phyloP scores from a whole-genome alignment of 2,329 filamentous ascomycete species.

The Cladosporium sp. region DNA sequence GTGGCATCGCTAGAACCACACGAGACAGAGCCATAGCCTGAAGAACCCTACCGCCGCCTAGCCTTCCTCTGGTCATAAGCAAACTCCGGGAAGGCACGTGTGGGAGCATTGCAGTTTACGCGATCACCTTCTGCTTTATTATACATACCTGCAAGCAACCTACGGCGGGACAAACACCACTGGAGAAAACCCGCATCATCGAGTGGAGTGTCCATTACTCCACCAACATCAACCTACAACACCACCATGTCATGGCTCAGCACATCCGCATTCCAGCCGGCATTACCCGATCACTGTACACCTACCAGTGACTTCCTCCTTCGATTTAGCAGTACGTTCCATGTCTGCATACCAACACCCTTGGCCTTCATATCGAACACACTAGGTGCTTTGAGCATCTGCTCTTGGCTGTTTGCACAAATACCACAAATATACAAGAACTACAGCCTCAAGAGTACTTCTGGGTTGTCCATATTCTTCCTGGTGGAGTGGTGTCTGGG shows the following conservation, averaged over 20 bases:
- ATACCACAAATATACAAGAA: constrained; percentile 71
- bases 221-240: neutral
- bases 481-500: constrained; percentile 66
- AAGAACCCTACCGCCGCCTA: neutral
- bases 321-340: constrained; percentile 58
- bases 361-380: constrained; percentile 62
- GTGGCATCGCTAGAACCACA: neutral
- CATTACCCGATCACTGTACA: constrained; percentile 59
- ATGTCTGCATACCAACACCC: constrained; percentile 64
- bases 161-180: neutral
- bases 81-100: constrained; percentile 6
- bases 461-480: constrained; percentile 65
- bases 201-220: neutral
- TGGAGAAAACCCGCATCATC: too few relatives aligned
- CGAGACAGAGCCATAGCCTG: neutral
- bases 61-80: constrained; percentile 4
- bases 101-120: neutral
- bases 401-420: constrained; percentile 69
- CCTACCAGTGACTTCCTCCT: constrained; percentile 60
- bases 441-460: constrained; percentile 62
- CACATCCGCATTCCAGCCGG: constrained; percentile 12
- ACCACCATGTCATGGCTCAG: constrained; percentile 13
- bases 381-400: constrained; percentile 62
- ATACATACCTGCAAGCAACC: neutral
- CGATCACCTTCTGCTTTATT: neutral